These are phyloP conservation scores for Trametes meyenii DNA, from an alignment of 768 basidiomycete genomes.

Conservation along the genomic window DNA sequence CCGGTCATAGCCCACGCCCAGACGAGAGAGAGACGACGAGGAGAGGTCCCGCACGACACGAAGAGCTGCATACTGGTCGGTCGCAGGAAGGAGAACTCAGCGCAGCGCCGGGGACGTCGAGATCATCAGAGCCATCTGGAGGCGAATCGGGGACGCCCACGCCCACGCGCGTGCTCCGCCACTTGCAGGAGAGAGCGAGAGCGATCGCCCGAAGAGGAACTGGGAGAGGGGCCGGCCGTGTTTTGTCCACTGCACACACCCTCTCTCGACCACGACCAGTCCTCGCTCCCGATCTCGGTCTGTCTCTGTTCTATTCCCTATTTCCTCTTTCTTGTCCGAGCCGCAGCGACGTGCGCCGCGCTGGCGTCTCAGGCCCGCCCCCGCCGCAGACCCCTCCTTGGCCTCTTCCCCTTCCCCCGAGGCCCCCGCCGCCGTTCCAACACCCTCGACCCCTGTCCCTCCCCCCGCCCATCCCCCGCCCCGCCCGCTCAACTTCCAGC, in stretches of 20 bases:
- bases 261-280: neutral
- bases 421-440: neutral
- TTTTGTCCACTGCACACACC: no score
- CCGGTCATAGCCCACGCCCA: neutral
- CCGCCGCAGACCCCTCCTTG: constrained; percentile 26
- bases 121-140: neutral
- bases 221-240: no score
- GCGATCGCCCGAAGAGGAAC: neutral
- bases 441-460: neutral
- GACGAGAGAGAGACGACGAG: neutral
- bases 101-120: neutral
- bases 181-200: no score
- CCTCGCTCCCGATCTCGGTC: neutral
- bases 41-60: no score
- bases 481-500: neutral
- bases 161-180: neutral
- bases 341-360: constrained; percentile 19
- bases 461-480: neutral
- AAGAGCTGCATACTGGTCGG: neutral
- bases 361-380: constrained; percentile 20
- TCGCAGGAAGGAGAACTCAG: neutral
- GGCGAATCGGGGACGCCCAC: neutral
- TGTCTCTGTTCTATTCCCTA: neutral
- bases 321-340: neutral
- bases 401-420: constrained; percentile 15